phyloP scores from a whole-genome alignment of 1,284 basidiomycete species.

The Neonothopanus nambi region DNA sequence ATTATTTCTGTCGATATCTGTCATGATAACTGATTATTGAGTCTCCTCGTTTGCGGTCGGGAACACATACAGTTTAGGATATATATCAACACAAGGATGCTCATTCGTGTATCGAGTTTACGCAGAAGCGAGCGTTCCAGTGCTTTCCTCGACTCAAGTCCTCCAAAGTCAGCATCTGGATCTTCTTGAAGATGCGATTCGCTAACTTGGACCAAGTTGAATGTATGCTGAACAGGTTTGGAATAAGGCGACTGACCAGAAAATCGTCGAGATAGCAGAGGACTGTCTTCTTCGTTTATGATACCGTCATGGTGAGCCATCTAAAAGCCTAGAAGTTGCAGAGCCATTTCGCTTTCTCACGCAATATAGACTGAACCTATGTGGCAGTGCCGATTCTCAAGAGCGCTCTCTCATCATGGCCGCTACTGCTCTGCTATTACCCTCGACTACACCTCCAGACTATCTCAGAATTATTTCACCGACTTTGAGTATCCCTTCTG shows the following conservation, averaged over 20 bases:
- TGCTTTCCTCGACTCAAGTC: conserved; percentile 30
- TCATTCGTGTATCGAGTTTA: conserved; percentile 67
- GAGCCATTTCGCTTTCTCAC: too few species aligned
- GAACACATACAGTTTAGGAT: conserved; percentile 61
- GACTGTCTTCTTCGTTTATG: too few species aligned
- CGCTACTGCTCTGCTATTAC: conserved; percentile 5
- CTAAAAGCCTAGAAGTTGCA: too few species aligned
- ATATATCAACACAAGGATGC: conserved; percentile 66
- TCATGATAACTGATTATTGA: background rate
- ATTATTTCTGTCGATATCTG: conserved; percentile 70
- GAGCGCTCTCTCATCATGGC: conserved; percentile 11
- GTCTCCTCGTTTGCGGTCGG: background rate
- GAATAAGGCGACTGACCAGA: too few species aligned
- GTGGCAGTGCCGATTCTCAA: too few species aligned
- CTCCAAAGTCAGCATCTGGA: conserved; percentile 38
- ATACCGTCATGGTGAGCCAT: too few species aligned
- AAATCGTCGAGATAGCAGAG: too few species aligned
- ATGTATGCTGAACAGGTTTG: too few species aligned
- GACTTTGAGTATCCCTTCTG: conserved; percentile 52
- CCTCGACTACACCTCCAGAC: conserved; percentile 46
- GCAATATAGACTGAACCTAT: too few species aligned
- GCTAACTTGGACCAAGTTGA: too few species aligned
- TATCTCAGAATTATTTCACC: conserved; percentile 68
- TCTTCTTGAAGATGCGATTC: conserved; percentile 11
- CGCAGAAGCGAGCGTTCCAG: conserved; percentile 37